Conservation (phyloP, 2,329 filamentous ascomycete species). For the Dothidotthia symphoricarpi region DNA sequence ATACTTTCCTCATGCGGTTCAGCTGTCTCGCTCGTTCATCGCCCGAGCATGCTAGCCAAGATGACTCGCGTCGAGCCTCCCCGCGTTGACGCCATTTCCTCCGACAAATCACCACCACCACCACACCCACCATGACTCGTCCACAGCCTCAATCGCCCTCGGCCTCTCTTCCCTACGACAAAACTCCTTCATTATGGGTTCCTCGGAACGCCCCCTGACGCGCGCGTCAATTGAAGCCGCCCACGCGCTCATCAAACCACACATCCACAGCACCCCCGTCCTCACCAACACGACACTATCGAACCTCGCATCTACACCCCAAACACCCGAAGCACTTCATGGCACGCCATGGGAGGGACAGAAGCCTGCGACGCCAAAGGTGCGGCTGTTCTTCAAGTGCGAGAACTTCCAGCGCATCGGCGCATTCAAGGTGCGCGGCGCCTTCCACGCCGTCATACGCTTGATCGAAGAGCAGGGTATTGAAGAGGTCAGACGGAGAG, state of each 20-base stretch:
- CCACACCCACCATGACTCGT: slow-evolving; percentile 7
- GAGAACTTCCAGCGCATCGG: slow-evolving; percentile 90
- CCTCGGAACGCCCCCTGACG: slow-evolving; percentile 61
- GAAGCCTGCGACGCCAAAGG: slow-evolving; percentile 60
- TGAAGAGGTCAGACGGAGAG: slow-evolving; percentile 54
- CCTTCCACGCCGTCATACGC: slow-evolving; percentile 78
- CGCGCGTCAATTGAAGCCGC: slow-evolving; percentile 70
- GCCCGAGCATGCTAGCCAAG: no score
- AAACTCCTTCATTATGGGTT: slow-evolving; percentile 3
- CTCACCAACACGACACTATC: slow-evolving; percentile 76
- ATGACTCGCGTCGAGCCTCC: no score
- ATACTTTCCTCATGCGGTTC: no score
- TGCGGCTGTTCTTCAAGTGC: slow-evolving; percentile 89
- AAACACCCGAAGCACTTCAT: slow-evolving; percentile 53
- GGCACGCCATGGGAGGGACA: slow-evolving; percentile 59
- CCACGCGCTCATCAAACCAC: slow-evolving; percentile 67
- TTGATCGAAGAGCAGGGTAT: slow-evolving; percentile 58
- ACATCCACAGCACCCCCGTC: slow-evolving; percentile 82
- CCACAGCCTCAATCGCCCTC: background rate
- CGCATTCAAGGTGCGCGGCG: slow-evolving; percentile 88
- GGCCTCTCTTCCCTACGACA: background rate
- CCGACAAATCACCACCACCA: slow-evolving; percentile 3
- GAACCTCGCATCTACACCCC: slow-evolving; percentile 69
- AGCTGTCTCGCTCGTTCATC: no score
- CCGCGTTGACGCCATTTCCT: slow-evolving; percentile 12